Evolutionary conservation across 2,329 filamentous ascomycete species (phyloP).

Genomic region (Ophiostoma angusticollis): DNA sequence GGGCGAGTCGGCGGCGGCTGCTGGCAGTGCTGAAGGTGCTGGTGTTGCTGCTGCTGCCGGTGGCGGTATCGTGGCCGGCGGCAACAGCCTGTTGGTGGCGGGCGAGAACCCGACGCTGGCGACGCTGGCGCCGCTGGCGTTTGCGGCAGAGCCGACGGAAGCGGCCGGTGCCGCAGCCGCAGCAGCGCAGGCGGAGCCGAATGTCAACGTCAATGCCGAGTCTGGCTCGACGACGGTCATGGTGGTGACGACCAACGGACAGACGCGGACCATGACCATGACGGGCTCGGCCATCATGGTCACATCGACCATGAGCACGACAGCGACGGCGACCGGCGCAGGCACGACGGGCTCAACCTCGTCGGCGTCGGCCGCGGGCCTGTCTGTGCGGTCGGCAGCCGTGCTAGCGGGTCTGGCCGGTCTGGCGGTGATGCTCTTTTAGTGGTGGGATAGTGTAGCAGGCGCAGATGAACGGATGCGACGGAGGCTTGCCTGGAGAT

Average conservation of each 20-base stretch:
- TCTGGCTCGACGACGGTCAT: conserved; percentile 10
- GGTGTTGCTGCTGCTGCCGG: not conserved
- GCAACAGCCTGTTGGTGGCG: conserved; percentile 7
- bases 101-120: conserved; percentile 4
- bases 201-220: not conserved
- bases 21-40: not conserved
- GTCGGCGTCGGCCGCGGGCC: not conserved
- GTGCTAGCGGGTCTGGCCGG: conserved; percentile 1
- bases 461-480: no score
- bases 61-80: not conserved
- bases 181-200: not conserved
- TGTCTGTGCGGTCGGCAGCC: not conserved
- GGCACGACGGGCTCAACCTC: not conserved
- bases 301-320: conserved; percentile 3
- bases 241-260: conserved; percentile 11
- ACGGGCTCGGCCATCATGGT: conserved; percentile 6
- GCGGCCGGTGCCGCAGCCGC: not conserved
- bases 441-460: not conserved
- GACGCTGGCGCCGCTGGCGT: conserved; percentile 7
- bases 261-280: conserved; percentile 10
- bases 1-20: not conserved
- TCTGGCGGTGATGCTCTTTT: conserved; percentile 2
- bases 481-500: no score
- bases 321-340: conserved; percentile 4
- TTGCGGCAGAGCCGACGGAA: not conserved